A percentile compares a stretch with the other conserved stretches of the same genome.
Conservation (phyloP, 2,329 filamentous ascomycete species). For the Nemania sp. region DNA sequence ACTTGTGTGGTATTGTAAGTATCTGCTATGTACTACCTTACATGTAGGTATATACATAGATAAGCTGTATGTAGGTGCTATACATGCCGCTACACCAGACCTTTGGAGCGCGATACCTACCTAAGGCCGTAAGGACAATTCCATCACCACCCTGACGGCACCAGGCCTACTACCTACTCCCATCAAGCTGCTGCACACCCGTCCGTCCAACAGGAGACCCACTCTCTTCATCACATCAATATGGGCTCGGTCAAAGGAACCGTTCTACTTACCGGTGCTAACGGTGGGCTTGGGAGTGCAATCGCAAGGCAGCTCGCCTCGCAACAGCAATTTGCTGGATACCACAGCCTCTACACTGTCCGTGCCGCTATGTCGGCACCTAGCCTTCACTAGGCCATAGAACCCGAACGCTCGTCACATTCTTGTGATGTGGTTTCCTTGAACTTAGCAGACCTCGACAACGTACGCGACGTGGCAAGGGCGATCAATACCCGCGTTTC, state of each 20-base stretch:
- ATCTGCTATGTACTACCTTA: too few species aligned
- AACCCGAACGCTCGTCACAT: constrained; percentile 11
- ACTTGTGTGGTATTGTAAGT: too few species aligned
- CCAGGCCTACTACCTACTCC: too few species aligned
- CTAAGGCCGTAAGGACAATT: too few species aligned
- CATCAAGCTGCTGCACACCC: too few species aligned
- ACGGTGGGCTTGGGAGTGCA: neutral
- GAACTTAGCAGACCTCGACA: constrained; percentile 31
- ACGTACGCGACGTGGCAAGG: constrained; percentile 26
- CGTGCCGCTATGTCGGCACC: constrained; percentile 17
- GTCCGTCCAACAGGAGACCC: too few species aligned
- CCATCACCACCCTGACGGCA: too few species aligned
- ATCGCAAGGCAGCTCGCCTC: constrained; percentile 26
- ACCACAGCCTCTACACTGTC: constrained; percentile 35
- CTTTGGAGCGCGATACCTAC: too few species aligned
- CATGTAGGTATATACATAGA: too few species aligned
- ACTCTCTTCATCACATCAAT: neutral
- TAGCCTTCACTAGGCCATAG: neutral
- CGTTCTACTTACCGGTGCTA: neutral
- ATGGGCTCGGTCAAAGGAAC: too few species aligned
- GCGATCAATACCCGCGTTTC: constrained; percentile 37
- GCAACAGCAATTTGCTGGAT: constrained; percentile 10
- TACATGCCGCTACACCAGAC: too few species aligned
- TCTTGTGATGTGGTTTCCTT: constrained; percentile 32
- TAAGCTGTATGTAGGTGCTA: too few species aligned